A percentile compares a stretch with the other conserved stretches of the same genome.
phyloP scores from a whole-genome alignment of 163 green algal species.

The Chlamydomonas reinhardtii region DNA sequence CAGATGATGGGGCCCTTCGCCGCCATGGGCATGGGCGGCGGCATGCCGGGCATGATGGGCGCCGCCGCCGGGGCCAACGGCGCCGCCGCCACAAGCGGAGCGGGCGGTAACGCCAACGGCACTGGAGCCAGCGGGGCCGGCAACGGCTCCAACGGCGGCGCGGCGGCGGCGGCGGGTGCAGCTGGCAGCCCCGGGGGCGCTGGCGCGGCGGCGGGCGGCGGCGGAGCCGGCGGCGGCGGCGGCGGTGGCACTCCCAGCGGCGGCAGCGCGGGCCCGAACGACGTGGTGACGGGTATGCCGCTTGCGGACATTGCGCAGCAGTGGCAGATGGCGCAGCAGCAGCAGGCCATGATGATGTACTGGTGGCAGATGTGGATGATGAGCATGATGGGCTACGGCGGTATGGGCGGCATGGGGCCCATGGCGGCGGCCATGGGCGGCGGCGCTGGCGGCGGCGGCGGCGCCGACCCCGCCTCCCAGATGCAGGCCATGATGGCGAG shows the following conservation, averaged over 20 bases:
- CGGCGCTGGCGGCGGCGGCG: too few relatives aligned
- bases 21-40: neutral
- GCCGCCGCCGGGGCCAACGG: neutral
- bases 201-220: neutral
- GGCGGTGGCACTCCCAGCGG: neutral
- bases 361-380: constrained; percentile 60
- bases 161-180: constrained; percentile 15
- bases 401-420: neutral
- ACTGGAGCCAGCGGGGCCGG: too few relatives aligned
- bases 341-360: constrained; percentile 62
- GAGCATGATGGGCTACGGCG: constrained; percentile 18
- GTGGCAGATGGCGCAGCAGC: constrained; percentile 63
- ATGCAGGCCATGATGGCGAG: neutral
- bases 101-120: neutral
- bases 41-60: neutral
- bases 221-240: neutral
- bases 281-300: constrained; percentile 55
- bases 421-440: neutral
- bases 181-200: neutral
- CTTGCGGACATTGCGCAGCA: constrained; percentile 62
- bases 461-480: too few relatives aligned
- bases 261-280: too few relatives aligned
- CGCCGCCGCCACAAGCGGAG: neutral
- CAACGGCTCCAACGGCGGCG: constrained; percentile 46
- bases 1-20: constrained; percentile 3